Base-by-base conservation (phyloP, 1,284 basidiomycete species). In the Apiotrichum mycotoxinovorans region DNA sequence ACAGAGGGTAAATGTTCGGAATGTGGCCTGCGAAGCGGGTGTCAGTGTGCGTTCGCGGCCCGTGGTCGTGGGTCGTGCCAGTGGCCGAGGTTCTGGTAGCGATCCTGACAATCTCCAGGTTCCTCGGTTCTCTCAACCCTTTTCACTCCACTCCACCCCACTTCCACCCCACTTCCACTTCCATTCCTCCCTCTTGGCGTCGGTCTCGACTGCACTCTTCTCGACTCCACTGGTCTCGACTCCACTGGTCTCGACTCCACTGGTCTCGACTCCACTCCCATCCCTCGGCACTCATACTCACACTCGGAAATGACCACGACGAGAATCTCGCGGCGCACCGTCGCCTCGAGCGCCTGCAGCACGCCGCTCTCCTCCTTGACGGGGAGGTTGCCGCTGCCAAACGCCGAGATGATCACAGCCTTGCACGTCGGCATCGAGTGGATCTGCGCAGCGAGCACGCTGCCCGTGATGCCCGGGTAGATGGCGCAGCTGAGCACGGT, bases 281-380 rank as follows among this genome's bases (percentile, higher is more conserved):
- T n/a, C n/a, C n/a, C n/a, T n/a, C n/a, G n/a, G n/a, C n/a, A n/a
- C n/a, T n/a, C n/a, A n/a, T n/a, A 69, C 66, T 60, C 45, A 73
- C 73, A 75, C 45, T 70, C 68, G 20, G 68, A 70, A 33, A 75
- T 71, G 30, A 75, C 73, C 4, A 74, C 73, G n/a, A 75, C 70
- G 23, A 75, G 55, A 7, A 75, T 69, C 62, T 75, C 72, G 46
- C 64, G 66, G 42, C 62, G 62, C 15, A 75, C 73, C 7, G 71
- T 63, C 41, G 58, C 59, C 56, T 69, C 63, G 33, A 75, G 56
- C 1, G 70, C 67, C 20, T 59, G 64, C 33, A 74, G 52, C 18
- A 74, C 63, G 25, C 71, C 72, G 12, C 60, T 70, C 49, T 66
- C 59, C 51, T 65, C 63, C 51, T 66, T 68, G 22, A 72, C 63